Evolutionary conservation across 768 basidiomycete species (phyloP).

Genomic region (Termitomyces sp.): DNA sequence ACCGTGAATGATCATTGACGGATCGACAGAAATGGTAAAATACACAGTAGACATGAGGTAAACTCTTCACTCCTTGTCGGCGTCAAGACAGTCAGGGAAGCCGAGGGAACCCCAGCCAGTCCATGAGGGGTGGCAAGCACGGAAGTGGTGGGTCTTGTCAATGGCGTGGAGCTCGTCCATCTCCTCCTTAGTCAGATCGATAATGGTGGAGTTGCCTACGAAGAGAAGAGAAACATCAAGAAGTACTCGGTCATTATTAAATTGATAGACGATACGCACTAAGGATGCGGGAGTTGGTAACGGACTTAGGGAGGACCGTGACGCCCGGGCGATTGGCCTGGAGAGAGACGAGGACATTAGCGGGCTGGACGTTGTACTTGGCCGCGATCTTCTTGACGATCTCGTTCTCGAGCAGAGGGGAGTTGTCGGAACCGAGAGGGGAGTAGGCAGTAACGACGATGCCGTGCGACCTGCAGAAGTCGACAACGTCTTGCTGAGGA

Average conservation of each 20-base stretch:
- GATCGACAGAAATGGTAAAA: not conserved
- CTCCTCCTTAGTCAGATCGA: conserved; percentile 59
- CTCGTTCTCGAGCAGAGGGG: conserved; percentile 58
- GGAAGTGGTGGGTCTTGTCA: conserved; percentile 57
- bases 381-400: conserved; percentile 57
- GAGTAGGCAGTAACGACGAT: conserved; percentile 77
- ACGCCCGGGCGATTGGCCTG: conserved; percentile 64
- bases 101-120: conserved; percentile 15
- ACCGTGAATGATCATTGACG: not conserved
- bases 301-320: conserved; percentile 71
- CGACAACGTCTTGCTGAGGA: conserved; percentile 59
- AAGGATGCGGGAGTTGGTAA: conserved; percentile 60
- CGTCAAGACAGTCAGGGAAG: conserved; percentile 14
- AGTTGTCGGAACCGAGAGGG: conserved; percentile 66
- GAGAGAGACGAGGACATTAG: conserved; percentile 66
- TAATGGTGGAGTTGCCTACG: conserved; percentile 50
- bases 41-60: not conserved
- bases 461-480: conserved; percentile 54
- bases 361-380: conserved; percentile 50
- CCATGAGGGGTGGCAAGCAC: conserved; percentile 54
- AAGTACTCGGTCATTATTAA: not conserved
- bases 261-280: conserved; percentile 22
- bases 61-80: conserved; percentile 3
- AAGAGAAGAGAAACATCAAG: not conserved
- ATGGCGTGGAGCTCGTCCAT: conserved; percentile 51